Conservation (phyloP, 2,329 filamentous ascomycete species). For the Aquanectria penicillioides region DNA sequence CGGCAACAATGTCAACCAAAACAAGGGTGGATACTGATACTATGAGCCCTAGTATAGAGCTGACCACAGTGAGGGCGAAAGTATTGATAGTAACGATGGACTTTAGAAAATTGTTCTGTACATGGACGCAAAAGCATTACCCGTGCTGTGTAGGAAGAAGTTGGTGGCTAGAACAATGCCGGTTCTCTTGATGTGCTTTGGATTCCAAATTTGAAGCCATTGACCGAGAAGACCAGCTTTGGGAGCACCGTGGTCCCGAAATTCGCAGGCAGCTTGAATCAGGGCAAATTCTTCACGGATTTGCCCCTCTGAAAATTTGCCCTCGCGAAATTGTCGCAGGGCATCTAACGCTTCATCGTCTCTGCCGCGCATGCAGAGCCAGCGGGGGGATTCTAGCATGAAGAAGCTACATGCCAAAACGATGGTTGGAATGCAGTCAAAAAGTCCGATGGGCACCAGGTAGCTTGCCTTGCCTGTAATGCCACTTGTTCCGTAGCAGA, state of each 20-base stretch:
- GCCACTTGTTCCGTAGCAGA: slow-evolving; percentile 44
- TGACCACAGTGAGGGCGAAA: slow-evolving; percentile 38
- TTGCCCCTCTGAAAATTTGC: slow-evolving; percentile 36
- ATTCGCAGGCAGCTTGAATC: neutral
- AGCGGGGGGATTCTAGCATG: slow-evolving; percentile 41
- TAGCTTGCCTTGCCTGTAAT: slow-evolving; percentile 45
- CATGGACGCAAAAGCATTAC: slow-evolving; percentile 41
- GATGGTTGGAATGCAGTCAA: slow-evolving; percentile 46
- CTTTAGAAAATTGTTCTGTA: slow-evolving; percentile 46
- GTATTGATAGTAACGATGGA: slow-evolving; percentile 42
- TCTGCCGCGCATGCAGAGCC: slow-evolving; percentile 41
- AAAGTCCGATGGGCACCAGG: slow-evolving; percentile 47
- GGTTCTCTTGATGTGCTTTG: slow-evolving; percentile 38
- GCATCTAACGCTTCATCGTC: slow-evolving; percentile 42
- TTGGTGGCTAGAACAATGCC: slow-evolving; percentile 39
- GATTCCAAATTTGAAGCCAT: slow-evolving; percentile 39
- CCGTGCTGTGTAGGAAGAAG: slow-evolving; percentile 45
- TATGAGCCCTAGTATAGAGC: slow-evolving; percentile 30
- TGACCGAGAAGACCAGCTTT: slow-evolving; percentile 2
- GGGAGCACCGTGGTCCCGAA: neutral
- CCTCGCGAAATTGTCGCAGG: slow-evolving; percentile 37
- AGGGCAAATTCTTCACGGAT: slow-evolving; percentile 34
- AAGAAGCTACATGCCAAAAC: slow-evolving; percentile 36
- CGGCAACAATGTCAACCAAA: slow-evolving; percentile 33
- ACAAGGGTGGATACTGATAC: slow-evolving; percentile 26